Conservation (phyloP, 2,329 filamentous ascomycete species). For the Cladorrhinum sp. region DNA sequence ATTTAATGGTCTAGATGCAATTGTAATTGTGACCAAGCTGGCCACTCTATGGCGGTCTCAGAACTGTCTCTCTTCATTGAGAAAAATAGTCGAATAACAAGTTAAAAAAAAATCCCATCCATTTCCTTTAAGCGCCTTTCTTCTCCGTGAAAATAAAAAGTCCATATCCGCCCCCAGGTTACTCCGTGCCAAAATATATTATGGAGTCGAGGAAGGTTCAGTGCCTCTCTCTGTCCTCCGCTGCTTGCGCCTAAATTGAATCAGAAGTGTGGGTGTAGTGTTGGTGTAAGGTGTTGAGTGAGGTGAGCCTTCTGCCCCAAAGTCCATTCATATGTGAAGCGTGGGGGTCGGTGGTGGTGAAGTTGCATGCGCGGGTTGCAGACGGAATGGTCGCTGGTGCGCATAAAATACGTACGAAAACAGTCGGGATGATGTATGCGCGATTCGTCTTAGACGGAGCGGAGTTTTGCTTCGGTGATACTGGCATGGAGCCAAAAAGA, state of each 20-base stretch:
- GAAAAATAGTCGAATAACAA: background rate
- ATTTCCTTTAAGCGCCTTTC: background rate
- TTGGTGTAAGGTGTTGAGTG: background rate
- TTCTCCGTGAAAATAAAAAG: background rate
- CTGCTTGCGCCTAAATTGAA: background rate
- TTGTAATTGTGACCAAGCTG: background rate
- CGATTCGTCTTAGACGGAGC: background rate
- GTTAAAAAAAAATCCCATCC: background rate
- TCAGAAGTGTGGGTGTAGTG: background rate
- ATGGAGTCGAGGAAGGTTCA: background rate
- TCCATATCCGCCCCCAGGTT: background rate
- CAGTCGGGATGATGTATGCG: background rate
- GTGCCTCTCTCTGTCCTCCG: background rate
- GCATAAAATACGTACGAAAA: background rate
- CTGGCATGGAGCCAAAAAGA: background rate
- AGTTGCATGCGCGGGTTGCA: background rate
- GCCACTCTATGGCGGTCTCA: background rate
- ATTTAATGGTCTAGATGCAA: background rate
- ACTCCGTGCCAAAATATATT: conserved; percentile 15
- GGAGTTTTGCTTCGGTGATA: background rate
- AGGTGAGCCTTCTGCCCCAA: background rate
- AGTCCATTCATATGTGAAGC: background rate
- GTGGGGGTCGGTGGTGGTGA: background rate
- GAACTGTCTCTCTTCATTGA: background rate
- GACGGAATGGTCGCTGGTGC: background rate